These are phyloP conservation scores for Solanum piurae DNA, from an alignment of 257 asterid genomes.

Conservation along the genomic window DNA sequence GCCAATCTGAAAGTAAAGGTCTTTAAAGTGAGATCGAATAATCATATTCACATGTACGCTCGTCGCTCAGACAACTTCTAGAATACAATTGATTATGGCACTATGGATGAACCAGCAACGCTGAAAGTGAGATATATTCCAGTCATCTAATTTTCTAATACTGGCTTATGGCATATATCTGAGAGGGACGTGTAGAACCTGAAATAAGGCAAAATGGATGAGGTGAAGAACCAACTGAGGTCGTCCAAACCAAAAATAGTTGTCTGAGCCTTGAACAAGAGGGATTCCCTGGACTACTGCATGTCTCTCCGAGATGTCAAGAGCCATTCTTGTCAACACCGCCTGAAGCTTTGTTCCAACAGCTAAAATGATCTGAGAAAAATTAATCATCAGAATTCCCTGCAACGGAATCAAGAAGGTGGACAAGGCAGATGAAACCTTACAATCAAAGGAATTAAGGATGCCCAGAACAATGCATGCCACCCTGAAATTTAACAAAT, in stretches of 20 bases:
- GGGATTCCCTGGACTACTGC: constrained; percentile 17
- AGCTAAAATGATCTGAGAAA: constrained; percentile 7
- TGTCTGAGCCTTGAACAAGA: constrained; percentile 10
- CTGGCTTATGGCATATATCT: background rate
- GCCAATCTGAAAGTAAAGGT: background rate
- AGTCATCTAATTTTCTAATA: background rate
- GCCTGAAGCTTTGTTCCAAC: constrained; percentile 16
- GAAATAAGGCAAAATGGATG: constrained; percentile 22
- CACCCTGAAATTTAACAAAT: constrained; percentile 1
- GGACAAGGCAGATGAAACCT: background rate
- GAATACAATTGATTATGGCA: background rate
- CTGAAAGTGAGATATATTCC: background rate
- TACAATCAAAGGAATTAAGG: constrained; percentile 8
- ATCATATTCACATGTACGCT: background rate
- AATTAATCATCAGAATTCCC: background rate
- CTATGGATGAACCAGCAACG: background rate
- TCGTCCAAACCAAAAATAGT: constrained; percentile 20
- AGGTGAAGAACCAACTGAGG: constrained; percentile 17
- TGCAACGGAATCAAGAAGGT: background rate
- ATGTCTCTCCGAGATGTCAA: constrained; percentile 12
- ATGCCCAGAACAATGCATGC: constrained; percentile 9
- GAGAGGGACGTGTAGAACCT: constrained; percentile 1
- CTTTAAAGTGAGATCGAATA: background rate
- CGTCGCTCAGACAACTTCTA: background rate
- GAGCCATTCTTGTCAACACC: constrained; percentile 21